Evolutionary conservation across 495 filamentous ascomycete species (phyloP), one percentile per base, ranked within the genome.

Genomic region (Cryomyces antarcticus): DNA sequence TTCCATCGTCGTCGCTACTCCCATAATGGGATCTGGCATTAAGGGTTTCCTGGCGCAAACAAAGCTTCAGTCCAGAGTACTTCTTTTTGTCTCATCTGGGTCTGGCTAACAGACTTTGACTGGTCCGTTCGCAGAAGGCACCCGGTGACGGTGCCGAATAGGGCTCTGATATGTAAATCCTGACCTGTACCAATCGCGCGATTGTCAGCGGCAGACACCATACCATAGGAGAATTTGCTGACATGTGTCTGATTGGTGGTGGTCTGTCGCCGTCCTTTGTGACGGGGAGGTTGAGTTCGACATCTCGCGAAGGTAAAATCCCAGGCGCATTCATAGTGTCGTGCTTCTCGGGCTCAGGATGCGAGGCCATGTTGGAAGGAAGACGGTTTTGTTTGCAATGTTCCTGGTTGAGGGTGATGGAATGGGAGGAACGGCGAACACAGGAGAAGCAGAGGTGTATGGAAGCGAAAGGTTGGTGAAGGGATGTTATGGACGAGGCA

Each of bases 1-100:
- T 67, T 3, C 83, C 84, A 50, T 93, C 86, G 49, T 80, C 73
- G 48, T 88, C 79, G 50, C 83, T 87, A 46, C 78, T 86, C 34
- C 70, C 77, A 57, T 95, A 96, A 53, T 85, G 74, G 34, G 84
- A 83, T 42, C 72, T 75, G 37, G 89, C 89, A 64, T 96, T 78
- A 43, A 94, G 71, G 4, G 89, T 96, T 73, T 95, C 88, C 74
- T 86, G 52, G 43, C 12, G 33, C 12, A 9, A 36, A 10, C 9
- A 13, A 2, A 7, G 1, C 29, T 41, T 30, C 34, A 31, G 42
- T 36, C 43, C 37, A 6, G 9, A 2, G 9, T 10, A 36, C 9
- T 9, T 36, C 12, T 36, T 9, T 13, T 36, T 36, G 12, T 36
- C 33, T 10, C 12, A 36, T 13, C 12, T 9, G 33, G 9, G 33